These are phyloP conservation scores for Falciphora oryzae DNA, from an alignment of 2,329 filamentous ascomycete species.

Conservation along the genomic window DNA sequence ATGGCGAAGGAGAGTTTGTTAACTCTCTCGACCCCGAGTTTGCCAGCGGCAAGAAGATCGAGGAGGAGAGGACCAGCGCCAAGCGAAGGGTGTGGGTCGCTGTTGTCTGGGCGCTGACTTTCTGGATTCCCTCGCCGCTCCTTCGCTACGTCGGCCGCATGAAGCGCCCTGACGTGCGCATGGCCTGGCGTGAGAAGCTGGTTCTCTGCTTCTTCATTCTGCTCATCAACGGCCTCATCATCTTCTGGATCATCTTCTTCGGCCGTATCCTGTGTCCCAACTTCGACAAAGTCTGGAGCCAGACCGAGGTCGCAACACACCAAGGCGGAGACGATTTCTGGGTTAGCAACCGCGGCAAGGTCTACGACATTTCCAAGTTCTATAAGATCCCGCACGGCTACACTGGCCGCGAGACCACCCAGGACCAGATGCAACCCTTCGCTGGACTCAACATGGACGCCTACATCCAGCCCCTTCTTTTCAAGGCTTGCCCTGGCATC, in stretches of 20 bases:
- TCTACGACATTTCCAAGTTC: conserved; percentile 90
- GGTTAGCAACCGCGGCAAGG: conserved; percentile 79
- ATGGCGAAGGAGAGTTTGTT: conserved; percentile 60
- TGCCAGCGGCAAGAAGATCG: conserved; percentile 69
- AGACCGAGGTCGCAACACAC: conserved; percentile 63
- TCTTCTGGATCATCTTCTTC: conserved; percentile 91
- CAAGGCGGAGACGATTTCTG: conserved; percentile 71
- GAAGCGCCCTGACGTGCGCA: conserved; percentile 92
- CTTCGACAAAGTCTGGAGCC: conserved; percentile 81
- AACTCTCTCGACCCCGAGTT: conserved; percentile 68
- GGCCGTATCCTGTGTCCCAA: conserved; percentile 85
- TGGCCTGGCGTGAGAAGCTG: conserved; percentile 96
- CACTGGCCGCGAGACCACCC: conserved; percentile 48
- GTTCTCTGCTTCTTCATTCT: conserved; percentile 76
- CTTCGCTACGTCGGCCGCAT: conserved; percentile 83
- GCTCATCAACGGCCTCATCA: conserved; percentile 70
- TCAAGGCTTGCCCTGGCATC: conserved; percentile 66
- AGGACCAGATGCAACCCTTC: conserved; percentile 66
- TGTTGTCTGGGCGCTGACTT: conserved; percentile 81
- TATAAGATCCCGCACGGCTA: conserved; percentile 78
- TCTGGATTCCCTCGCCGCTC: conserved; percentile 86
- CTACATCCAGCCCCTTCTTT: conserved; percentile 81
- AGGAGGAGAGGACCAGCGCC: conserved; percentile 58
- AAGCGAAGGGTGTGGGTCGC: conserved; percentile 72
- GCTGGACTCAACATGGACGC: conserved; percentile 72